phyloP scores from a whole-genome alignment of 2,329 filamentous ascomycete species.

The Cercospora janseana region DNA sequence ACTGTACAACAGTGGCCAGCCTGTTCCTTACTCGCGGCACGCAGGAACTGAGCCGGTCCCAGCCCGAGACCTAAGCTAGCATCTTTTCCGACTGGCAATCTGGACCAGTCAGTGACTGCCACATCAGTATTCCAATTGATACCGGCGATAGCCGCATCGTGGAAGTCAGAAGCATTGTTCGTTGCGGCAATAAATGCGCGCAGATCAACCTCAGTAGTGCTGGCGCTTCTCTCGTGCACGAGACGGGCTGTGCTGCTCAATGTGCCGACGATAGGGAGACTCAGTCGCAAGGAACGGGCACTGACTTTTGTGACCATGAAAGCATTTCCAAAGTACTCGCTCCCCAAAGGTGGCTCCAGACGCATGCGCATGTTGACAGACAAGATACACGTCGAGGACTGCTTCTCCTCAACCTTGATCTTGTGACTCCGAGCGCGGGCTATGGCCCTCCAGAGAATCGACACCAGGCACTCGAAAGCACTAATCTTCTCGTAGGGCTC shows the following conservation, averaged over 20 bases:
- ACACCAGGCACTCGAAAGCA: slow-evolving; percentile 21
- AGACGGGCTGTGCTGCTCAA: slow-evolving; percentile 10
- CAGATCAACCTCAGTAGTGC: slow-evolving; percentile 15
- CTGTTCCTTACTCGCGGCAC: slow-evolving; percentile 21
- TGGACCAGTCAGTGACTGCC: slow-evolving; percentile 26
- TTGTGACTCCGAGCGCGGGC: slow-evolving; percentile 16
- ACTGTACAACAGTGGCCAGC: slow-evolving; percentile 19
- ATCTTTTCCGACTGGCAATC: slow-evolving; percentile 20
- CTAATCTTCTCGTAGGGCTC: slow-evolving; percentile 11
- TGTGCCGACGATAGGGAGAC: slow-evolving; percentile 20
- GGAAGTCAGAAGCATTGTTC: slow-evolving; percentile 19
- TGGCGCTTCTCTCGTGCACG: slow-evolving; percentile 6
- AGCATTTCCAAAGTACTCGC: neutral
- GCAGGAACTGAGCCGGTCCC: slow-evolving; percentile 20
- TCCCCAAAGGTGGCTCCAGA: slow-evolving; percentile 12
- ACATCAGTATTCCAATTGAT: slow-evolving; percentile 17
- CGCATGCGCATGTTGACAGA: slow-evolving; percentile 20
- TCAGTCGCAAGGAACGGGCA: slow-evolving; percentile 12
- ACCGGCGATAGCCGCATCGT: neutral
- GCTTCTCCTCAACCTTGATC: neutral
- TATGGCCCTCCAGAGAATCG: slow-evolving; percentile 28
- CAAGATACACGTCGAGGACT: slow-evolving; percentile 8
- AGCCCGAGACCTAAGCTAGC: slow-evolving; percentile 24
- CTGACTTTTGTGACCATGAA: slow-evolving; percentile 6
- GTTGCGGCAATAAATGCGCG: slow-evolving; percentile 24